These are phyloP conservation scores for Halenospora varia DNA, from an alignment of 495 filamentous ascomycete genomes.

Conservation along the genomic window DNA sequence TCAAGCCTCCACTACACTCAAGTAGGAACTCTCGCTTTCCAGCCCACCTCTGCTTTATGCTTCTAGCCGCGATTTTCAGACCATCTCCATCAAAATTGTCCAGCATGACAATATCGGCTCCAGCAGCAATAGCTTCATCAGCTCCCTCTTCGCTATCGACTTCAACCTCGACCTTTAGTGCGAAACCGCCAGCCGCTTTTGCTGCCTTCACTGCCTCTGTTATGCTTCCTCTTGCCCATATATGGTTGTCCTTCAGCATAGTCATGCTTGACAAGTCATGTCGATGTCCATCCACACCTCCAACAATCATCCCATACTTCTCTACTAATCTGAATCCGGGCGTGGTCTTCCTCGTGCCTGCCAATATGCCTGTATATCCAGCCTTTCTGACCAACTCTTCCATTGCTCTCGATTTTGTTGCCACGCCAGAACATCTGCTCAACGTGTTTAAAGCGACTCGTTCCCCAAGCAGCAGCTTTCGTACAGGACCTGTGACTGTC, in stretches of 20 bases:
- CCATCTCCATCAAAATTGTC: slow-evolving; percentile 86
- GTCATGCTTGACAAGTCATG: slow-evolving; percentile 92
- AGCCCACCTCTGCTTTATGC: slow-evolving; percentile 72
- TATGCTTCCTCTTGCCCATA: slow-evolving; percentile 81
- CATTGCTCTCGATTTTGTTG: slow-evolving; percentile 58
- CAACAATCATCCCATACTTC: slow-evolving; percentile 96
- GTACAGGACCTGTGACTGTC: slow-evolving; percentile 80
- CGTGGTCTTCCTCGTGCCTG: slow-evolving; percentile 94
- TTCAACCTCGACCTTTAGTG: slow-evolving; percentile 94
- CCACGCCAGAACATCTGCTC: slow-evolving; percentile 89
- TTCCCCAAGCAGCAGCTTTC: slow-evolving; percentile 86
- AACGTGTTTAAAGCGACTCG: slow-evolving; percentile 90
- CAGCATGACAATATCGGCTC: slow-evolving; percentile 94
- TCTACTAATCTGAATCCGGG: slow-evolving; percentile 94
- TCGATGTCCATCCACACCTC: slow-evolving; percentile 85
- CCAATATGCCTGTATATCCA: slow-evolving; percentile 80
- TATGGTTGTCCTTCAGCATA: slow-evolving; percentile 98
- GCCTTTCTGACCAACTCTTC: slow-evolving; percentile 47
- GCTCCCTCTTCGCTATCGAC: slow-evolving; percentile 83
- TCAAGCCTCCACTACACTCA: slow-evolving; percentile 90
- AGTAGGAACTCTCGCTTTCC: slow-evolving; percentile 67
- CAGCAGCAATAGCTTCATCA: slow-evolving; percentile 82
- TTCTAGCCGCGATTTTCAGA: slow-evolving; percentile 63
- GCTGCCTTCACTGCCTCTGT: slow-evolving; percentile 78
- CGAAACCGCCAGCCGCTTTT: slow-evolving; percentile 80